Evolutionary conservation across 805 yeast species (phyloP), one percentile per base, ranked within the genome.

Genomic region (Metschnikowia cerradonensis): DNA sequence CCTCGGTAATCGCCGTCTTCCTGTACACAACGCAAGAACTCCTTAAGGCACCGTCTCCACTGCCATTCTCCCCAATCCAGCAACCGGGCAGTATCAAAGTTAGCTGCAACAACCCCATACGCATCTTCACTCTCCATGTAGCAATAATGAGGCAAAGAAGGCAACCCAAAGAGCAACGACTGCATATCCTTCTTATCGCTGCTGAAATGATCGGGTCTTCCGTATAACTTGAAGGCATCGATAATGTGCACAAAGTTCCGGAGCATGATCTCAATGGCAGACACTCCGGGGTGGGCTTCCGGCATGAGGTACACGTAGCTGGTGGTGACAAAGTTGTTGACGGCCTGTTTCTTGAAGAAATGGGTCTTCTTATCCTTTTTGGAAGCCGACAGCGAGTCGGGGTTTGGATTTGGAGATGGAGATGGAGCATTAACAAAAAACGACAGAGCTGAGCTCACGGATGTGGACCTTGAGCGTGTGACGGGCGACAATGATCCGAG

Each of bases 161-260:
- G 95, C 52, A 87, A 72, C 0, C 85, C 92, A 70, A 85, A 87
- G 33, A 89, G 73, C 62, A 89, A 70, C 14, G 92, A 85, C 33
- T 77, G 68, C 41, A 77, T 64, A 57, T 89, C 87, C 1, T 73
- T 62, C 66, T 88, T 89, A 65, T 87, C 88, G 19, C 94, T 88
- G 59, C 79, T 83, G 58, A 89, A 76, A 52, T 86, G 82, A 48
- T 76, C 71, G 1, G 95, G 94, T 57, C 94, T 75, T 7, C 95
- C 95, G 60, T 87, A 87, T 43, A 87, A 65, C 60, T 77, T 79
- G 67, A 86, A 87, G 3, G 85, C 74, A 63, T 87, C 88, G 71
- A 84, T 78, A 17, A 86, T 72, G 43, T 90, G 92, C 32, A 87
- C 75, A 53, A 84, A 71, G 60, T 82, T 76, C 52, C 95, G 71